These are phyloP conservation scores for Prosopis cineraria DNA, from an alignment of 306 rosid species.

Conservation along the genomic window DNA sequence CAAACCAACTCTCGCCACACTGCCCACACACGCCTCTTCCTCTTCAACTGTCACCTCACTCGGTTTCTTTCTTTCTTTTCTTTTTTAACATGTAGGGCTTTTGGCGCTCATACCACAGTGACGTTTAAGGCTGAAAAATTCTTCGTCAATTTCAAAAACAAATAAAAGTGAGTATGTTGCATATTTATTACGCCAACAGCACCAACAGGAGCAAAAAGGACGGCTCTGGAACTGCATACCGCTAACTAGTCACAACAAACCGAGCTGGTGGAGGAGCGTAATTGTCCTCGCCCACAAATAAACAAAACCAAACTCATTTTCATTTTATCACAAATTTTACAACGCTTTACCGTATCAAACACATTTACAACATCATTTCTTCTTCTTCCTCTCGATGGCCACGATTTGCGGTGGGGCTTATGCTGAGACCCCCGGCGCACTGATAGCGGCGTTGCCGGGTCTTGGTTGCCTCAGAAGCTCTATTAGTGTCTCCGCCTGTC, in stretches of 20 bases:
- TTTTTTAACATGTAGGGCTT: not conserved
- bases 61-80: not conserved
- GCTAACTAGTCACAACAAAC: not conserved
- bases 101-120: too few relatives aligned
- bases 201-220: not conserved
- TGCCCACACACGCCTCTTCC: too few relatives aligned
- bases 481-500: conserved; percentile 86
- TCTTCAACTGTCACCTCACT: not conserved
- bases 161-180: not conserved
- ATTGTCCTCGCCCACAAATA: conserved; percentile 1
- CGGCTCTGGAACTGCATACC: not conserved
- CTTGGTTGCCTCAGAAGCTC: conserved; percentile 95
- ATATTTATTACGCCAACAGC: not conserved
- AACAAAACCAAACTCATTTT: conserved; percentile 34
- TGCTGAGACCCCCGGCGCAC: conserved; percentile 44
- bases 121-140: not conserved
- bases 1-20: not conserved
- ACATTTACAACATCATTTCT: conserved; percentile 36
- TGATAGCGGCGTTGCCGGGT: conserved; percentile 67
- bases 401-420: conserved; percentile 44
- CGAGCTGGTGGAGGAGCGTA: not conserved
- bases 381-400: too few relatives aligned
- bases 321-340: conserved; percentile 45
- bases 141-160: not conserved
- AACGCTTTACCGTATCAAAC: conserved; percentile 38